Base-by-base conservation (phyloP, 768 basidiomycete genomes). In the Tricholoma terreum region DNA sequence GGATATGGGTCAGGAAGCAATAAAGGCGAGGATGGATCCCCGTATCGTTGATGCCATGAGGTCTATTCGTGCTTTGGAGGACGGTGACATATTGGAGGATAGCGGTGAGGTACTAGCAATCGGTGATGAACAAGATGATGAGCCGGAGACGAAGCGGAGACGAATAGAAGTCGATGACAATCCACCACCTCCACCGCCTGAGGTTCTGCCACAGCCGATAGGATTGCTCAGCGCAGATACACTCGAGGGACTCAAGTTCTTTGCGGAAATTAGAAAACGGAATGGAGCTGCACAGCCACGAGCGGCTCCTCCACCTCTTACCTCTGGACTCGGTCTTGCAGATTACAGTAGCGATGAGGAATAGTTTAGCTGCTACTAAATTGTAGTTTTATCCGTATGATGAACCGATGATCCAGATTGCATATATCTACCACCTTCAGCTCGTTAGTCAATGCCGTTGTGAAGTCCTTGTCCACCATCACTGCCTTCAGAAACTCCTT, bases 31-130 rank as follows among this genome's bases (percentile, higher is more conserved):
- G 50, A 87, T 98, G 79, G 92, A 98, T 68, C 89, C 90, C 6
- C 80, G 87, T 15, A 86, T 98, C 50, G 85, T 97, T 9, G 90
- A 96, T 62, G 94, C 94, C 2, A 89, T 96, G 77, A 80, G 90
- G 50, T 78, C 89, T 2, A 82, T 98, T 19, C 81, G 93, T 40
- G 92, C 94, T 10, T 70, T 98, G 58, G 97, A 98, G 73, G 93
- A 95, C 35, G 94, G 91, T 43, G 81, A 75, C 43, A 67, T 70
- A 7, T 58, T 79, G 63, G 77, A 78, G 9, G 75, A 73, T 6
- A 73, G 69, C 1, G 66, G 69, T 57, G 70, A 67, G 31, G 74
- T 71, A 6, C 72, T 68, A 66, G 60, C 67, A n/a, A 67, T 54
- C 1, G 59, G 68, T 38, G 72, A 74, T 6, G 74, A 75, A 10